Evolutionary conservation across 1,284 basidiomycete species (phyloP).

Genomic region (Phylloboletellus chloephorus): DNA sequence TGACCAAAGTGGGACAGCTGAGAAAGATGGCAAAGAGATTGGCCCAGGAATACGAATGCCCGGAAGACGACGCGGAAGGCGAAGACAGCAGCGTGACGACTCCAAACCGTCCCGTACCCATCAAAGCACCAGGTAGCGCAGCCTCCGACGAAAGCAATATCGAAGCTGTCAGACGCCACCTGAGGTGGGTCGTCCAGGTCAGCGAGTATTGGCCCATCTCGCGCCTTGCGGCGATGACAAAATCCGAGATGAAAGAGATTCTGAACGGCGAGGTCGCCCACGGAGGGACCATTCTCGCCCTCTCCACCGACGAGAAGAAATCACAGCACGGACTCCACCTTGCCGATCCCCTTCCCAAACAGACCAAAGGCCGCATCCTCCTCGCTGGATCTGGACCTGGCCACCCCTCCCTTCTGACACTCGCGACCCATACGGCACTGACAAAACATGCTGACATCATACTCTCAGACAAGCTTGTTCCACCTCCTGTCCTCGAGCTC

Average conservation of each 20-base stretch:
- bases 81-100: conserved; percentile 59
- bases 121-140: conserved; percentile 22
- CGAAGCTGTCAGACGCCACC: conserved; percentile 57
- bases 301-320: conserved; percentile 12
- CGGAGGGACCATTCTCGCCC: neutral
- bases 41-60: conserved; percentile 9
- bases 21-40: conserved; percentile 55
- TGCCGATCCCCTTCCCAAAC: conserved; percentile 28
- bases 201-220: conserved; percentile 93
- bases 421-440: conserved; percentile 79
- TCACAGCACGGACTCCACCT: conserved; percentile 26
- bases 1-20: conserved; percentile 70
- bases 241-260: conserved; percentile 63
- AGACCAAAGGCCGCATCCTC: conserved; percentile 62
- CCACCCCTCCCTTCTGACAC: conserved; percentile 86
- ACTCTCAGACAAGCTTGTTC: conserved; percentile 96
- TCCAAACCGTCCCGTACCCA: conserved; percentile 78
- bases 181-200: conserved; percentile 88
- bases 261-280: conserved; percentile 41
- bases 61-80: conserved; percentile 31
- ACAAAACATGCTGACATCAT: conserved; percentile 80
- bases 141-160: conserved; percentile 39
- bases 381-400: conserved; percentile 94
- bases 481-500: conserved; percentile 80
- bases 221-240: conserved; percentile 65